Conservation (phyloP, 306 rosid species). For the Cucumis melo region DNA sequence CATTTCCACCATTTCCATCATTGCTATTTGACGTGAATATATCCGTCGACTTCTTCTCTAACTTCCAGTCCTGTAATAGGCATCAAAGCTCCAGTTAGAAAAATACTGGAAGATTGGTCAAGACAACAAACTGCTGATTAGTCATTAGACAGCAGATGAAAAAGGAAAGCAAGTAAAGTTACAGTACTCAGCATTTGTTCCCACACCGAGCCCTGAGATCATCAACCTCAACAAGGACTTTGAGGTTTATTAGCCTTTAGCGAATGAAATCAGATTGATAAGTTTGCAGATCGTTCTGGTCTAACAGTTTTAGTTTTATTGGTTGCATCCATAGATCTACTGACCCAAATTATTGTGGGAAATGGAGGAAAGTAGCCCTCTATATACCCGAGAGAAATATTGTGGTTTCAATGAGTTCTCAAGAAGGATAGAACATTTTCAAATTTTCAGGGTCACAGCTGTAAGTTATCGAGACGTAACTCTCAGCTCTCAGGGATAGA, state of each 20-base stretch:
- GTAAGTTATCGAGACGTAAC: not conserved
- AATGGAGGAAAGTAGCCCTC: not conserved
- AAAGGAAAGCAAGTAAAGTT: not conserved
- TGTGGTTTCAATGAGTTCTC: not conserved
- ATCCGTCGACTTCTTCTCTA: constrained; percentile 74
- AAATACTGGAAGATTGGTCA: not conserved
- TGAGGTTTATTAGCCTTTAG: not conserved
- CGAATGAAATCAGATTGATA: no score
- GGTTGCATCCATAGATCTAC: no score
- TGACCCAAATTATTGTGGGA: no score
- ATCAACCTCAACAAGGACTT: not conserved
- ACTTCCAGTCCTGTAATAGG: constrained; percentile 65
- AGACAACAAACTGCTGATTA: not conserved
- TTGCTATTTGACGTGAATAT: constrained; percentile 27
- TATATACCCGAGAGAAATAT: no score
- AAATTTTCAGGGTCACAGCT: not conserved
- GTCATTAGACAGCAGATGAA: not conserved
- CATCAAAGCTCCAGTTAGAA: not conserved
- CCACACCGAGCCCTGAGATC: not conserved
- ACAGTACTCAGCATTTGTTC: not conserved
- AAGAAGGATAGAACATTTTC: not conserved
- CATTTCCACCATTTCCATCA: constrained; percentile 16
- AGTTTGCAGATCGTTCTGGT: no score
- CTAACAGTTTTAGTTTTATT: no score
- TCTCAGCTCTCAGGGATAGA: not conserved